Conservation (phyloP, 2,329 filamentous ascomycete genomes). For the Thielaviopsis populi region DNA sequence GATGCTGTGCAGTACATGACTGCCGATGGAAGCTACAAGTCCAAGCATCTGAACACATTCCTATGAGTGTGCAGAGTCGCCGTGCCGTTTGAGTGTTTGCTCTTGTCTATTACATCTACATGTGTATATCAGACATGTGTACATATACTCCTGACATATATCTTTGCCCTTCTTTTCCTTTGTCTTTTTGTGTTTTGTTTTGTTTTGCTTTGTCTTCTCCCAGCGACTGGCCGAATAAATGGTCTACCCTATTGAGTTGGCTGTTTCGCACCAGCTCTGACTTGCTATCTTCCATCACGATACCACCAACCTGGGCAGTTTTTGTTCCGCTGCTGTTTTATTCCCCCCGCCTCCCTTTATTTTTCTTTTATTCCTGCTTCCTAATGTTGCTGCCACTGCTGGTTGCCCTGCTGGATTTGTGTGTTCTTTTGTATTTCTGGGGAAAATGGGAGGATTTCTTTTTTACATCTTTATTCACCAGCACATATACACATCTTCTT, state of each 20-base stretch:
- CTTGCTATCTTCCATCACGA: not conserved
- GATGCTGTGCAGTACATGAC: not conserved
- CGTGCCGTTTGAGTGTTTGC: not conserved
- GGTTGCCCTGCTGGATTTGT: not conserved
- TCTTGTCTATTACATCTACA: not conserved
- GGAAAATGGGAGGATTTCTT: conserved; percentile 1
- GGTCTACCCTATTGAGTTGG: not conserved
- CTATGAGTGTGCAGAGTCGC: not conserved
- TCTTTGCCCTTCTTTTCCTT: not conserved
- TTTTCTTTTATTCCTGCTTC: not conserved
- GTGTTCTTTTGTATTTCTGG: conserved; percentile 3
- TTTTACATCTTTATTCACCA: not conserved
- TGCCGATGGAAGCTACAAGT: conserved; percentile 8
- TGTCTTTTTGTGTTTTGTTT: not conserved
- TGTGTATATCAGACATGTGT: not conserved
- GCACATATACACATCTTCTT: not conserved
- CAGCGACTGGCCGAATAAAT: not conserved
- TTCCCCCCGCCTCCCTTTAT: conserved; percentile 3
- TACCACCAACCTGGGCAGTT: not conserved
- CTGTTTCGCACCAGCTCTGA: not conserved
- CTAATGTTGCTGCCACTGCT: not conserved
- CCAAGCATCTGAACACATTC: conserved; percentile 2
- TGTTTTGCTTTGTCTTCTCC: not conserved
- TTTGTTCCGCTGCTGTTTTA: not conserved
- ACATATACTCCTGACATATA: not conserved